These are phyloP conservation scores for Aspergillus neotritici DNA, from an alignment of 2,329 filamentous ascomycete species.

Conservation along the genomic window DNA sequence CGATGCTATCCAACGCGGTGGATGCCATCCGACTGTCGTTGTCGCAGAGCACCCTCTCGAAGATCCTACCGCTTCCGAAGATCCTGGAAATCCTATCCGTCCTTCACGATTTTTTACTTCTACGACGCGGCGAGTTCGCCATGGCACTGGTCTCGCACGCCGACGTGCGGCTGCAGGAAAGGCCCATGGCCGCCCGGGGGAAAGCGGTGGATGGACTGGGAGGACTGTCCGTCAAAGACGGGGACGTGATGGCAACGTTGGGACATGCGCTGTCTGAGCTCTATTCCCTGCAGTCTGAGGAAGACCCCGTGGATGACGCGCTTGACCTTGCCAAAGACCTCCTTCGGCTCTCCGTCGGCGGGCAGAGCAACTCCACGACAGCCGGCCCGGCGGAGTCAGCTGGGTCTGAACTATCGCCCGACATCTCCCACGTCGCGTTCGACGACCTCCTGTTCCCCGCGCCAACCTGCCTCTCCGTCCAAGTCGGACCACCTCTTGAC, in stretches of 20 bases:
- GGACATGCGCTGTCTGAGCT: constrained; percentile 73
- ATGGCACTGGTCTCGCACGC: constrained; percentile 80
- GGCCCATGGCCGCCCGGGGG: constrained; percentile 52
- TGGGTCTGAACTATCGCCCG: constrained; percentile 20
- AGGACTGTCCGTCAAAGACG: constrained; percentile 71
- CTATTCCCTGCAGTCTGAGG: constrained; percentile 69
- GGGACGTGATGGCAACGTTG: constrained; percentile 73
- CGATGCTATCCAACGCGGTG: constrained; percentile 65
- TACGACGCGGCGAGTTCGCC: constrained; percentile 86
- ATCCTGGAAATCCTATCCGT: constrained; percentile 73
- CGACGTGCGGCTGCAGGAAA: constrained; percentile 68
- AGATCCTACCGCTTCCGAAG: constrained; percentile 69
- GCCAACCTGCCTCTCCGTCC: constrained; percentile 63
- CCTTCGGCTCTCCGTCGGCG: constrained; percentile 56
- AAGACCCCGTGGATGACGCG: constrained; percentile 67
- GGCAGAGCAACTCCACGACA: constrained; percentile 26
- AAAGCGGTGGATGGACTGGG: constrained; percentile 50
- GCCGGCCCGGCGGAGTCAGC: constrained; percentile 16
- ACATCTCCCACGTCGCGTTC: constrained; percentile 52
- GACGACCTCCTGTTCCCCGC: constrained; percentile 76
- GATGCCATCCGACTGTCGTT: constrained; percentile 72
- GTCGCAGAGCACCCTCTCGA: constrained; percentile 76
- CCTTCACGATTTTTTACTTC: constrained; percentile 78
- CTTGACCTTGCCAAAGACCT: constrained; percentile 77
- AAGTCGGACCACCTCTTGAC: constrained; percentile 75